Percentiles rank a stretch among this genome's conserved stretches.
Evolutionary conservation across 805 yeast species (phyloP).

Genomic region (Metschnikowia anglica): DNA sequence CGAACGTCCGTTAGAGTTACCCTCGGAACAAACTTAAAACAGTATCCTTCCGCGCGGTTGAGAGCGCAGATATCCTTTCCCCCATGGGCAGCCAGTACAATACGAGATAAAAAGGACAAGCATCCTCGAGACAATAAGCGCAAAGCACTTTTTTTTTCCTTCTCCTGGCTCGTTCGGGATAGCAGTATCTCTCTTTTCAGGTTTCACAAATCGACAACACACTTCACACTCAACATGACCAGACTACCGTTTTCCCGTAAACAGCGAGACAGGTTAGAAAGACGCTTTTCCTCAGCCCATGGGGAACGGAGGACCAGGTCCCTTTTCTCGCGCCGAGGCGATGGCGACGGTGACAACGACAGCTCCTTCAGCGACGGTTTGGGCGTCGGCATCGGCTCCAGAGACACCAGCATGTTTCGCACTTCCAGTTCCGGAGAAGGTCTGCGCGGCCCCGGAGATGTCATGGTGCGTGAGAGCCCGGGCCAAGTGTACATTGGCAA

Average conservation of each 20-base stretch:
- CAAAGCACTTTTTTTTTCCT: not conserved
- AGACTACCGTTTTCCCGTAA: slow-evolving; percentile 8
- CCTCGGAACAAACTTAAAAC: not conserved
- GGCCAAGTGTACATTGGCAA: slow-evolving; percentile 1
- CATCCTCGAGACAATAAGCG: slow-evolving; percentile 4
- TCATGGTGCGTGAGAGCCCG: not conserved
- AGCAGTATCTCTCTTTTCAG: not conserved
- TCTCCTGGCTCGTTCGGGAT: not conserved
- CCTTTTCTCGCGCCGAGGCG: slow-evolving; percentile 1
- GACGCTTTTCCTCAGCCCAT: too few relatives aligned
- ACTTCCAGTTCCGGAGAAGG: not conserved
- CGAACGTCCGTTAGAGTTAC: too few relatives aligned
- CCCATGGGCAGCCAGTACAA: slow-evolving; percentile 10
- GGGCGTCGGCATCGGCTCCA: not conserved
- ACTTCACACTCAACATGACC: not conserved
- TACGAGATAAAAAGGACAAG: slow-evolving; percentile 4
- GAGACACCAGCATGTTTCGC: not conserved
- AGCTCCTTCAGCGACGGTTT: not conserved
- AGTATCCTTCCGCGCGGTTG: slow-evolving; percentile 1
- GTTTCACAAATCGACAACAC: not conserved
- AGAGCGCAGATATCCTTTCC: slow-evolving; percentile 7
- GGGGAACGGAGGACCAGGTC: not conserved
- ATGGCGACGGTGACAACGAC: not conserved
- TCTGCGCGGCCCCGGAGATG: not conserved
- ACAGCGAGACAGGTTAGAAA: too few relatives aligned